phyloP scores from a whole-genome alignment of 2,329 filamentous ascomycete species.

The Penicillium sp. region DNA sequence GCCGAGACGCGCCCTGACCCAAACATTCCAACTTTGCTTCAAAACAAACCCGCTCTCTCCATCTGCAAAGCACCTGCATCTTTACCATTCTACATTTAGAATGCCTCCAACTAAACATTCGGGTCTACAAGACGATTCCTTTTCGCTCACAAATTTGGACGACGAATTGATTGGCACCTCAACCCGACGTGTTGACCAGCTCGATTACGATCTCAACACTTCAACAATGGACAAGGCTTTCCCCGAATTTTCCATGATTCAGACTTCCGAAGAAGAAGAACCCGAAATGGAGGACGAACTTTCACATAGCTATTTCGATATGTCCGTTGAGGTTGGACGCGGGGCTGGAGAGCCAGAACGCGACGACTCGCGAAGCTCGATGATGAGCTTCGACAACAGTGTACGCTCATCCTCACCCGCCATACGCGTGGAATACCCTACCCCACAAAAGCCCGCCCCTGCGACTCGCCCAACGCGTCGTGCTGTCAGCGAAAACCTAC shows the following conservation, averaged over 20 bases:
- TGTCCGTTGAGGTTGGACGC: constrained; percentile 57
- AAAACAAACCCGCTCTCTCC: constrained; percentile 13
- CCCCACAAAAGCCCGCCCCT: constrained; percentile 35
- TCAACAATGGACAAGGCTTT: constrained; percentile 48
- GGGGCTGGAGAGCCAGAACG: constrained; percentile 42
- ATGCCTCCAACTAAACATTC: constrained; percentile 8
- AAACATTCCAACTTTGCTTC: constrained; percentile 13
- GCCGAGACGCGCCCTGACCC: constrained; percentile 15
- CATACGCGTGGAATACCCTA: constrained; percentile 39
- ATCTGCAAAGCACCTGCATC: not conserved
- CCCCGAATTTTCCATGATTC: constrained; percentile 47
- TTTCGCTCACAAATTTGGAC: constrained; percentile 32
- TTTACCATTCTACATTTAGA: not conserved
- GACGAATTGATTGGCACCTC: constrained; percentile 31
- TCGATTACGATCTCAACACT: constrained; percentile 45
- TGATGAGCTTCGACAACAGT: constrained; percentile 49
- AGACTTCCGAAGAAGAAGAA: constrained; percentile 40
- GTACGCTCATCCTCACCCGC: constrained; percentile 41
- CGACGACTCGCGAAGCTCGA: constrained; percentile 51
- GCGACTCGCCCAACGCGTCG: constrained; percentile 32
- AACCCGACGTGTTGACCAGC: constrained; percentile 29
- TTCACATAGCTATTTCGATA: constrained; percentile 42
- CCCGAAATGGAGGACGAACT: constrained; percentile 23
- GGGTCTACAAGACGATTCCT: constrained; percentile 4
- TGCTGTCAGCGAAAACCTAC: constrained; percentile 36